Conservation (phyloP, 768 basidiomycete genomes). For the Pisolithus orientalis region DNA sequence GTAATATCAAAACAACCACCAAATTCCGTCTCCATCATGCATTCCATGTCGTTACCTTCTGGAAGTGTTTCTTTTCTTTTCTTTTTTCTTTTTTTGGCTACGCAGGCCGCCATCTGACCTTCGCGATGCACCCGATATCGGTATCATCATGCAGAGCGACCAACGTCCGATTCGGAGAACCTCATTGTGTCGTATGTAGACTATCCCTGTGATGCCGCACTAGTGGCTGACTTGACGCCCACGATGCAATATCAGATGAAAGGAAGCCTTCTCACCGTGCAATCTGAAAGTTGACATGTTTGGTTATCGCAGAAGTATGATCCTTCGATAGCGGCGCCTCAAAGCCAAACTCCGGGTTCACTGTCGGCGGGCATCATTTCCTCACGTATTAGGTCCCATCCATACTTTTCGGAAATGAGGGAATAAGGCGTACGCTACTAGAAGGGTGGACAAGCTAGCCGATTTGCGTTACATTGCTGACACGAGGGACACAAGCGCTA, state of each 20-base stretch:
- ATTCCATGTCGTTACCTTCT: neutral
- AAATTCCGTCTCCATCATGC: neutral
- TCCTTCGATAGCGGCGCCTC: too few species aligned
- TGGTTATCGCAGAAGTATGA: neutral
- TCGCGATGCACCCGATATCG: constrained; percentile 84
- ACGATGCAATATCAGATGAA: neutral
- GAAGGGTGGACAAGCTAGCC: too few species aligned
- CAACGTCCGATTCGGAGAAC: constrained; percentile 36
- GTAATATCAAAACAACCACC: constrained; percentile 70
- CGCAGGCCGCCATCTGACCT: constrained; percentile 92
- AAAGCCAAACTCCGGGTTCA: too few species aligned
- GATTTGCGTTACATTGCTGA: too few species aligned
- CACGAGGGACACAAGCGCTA: too few species aligned
- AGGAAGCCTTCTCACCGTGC: neutral
- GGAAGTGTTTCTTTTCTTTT: too few species aligned
- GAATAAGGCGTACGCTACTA: too few species aligned
- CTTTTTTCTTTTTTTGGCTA: constrained; percentile 61
- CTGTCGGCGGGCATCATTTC: too few species aligned
- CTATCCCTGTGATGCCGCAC: constrained; percentile 53
- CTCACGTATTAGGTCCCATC: too few species aligned
- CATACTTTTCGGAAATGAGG: too few species aligned
- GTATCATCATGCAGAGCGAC: constrained; percentile 52
- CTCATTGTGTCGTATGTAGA: constrained; percentile 72
- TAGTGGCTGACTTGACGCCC: neutral
- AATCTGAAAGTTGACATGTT: neutral